Evolutionary conservation across 352 stramenopile genomes (phyloP).

Genomic region (Peronospora tabacina): DNA sequence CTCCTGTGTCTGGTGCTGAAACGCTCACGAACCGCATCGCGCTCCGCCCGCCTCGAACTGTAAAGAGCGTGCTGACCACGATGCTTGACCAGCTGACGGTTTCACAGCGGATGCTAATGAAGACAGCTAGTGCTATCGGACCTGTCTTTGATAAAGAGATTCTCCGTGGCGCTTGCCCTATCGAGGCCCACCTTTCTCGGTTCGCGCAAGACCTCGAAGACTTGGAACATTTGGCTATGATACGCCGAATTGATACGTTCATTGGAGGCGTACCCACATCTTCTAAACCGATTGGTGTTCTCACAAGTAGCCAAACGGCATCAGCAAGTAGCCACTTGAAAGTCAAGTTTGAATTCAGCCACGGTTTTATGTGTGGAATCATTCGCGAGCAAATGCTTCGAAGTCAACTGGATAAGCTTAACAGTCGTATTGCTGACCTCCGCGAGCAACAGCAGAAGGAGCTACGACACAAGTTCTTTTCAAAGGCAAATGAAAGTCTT

Average conservation of each 20-base stretch:
- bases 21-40: slow-evolving; percentile 69
- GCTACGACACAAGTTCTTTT: slow-evolving; percentile 66
- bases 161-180: slow-evolving; percentile 57
- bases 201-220: slow-evolving; percentile 67
- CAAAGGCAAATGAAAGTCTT: slow-evolving; percentile 60
- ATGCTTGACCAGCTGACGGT: slow-evolving; percentile 77
- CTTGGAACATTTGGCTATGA: slow-evolving; percentile 66
- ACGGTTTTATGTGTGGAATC: slow-evolving; percentile 83
- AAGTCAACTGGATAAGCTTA: slow-evolving; percentile 77
- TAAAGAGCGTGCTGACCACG: slow-evolving; percentile 81
- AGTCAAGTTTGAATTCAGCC: slow-evolving; percentile 79
- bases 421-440: slow-evolving; percentile 54
- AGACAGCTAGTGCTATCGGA: slow-evolving; percentile 78
- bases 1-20: slow-evolving; percentile 10
- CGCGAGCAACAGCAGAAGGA: slow-evolving; percentile 71
- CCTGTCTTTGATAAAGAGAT: slow-evolving; percentile 69
- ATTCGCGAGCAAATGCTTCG: slow-evolving; percentile 77
- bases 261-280: slow-evolving; percentile 48
- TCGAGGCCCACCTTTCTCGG: slow-evolving; percentile 56
- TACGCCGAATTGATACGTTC: slow-evolving; percentile 70
- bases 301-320: slow-evolving; percentile 17
- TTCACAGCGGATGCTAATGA: slow-evolving; percentile 82
- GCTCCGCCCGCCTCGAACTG: slow-evolving; percentile 54
- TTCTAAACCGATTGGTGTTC: slow-evolving; percentile 16
- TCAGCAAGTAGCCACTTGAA: slow-evolving; percentile 37